Evolutionary conservation across 345 rosid genomes (phyloP), one percentile per base, ranked within the genome.

Genomic region (Syzygium oleosum): DNA sequence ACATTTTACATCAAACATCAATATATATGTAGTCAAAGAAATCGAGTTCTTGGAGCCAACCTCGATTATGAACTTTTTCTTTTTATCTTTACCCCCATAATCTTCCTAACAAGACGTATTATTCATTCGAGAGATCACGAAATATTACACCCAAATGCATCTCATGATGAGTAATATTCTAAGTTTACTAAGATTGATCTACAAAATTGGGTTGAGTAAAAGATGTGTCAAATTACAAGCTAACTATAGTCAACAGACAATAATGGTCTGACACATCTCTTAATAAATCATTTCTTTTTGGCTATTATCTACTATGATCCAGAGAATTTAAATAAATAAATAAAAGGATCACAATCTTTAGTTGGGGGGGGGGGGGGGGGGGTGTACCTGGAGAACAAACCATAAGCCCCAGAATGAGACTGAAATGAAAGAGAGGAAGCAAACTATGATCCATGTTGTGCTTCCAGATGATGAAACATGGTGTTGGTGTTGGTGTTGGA

Each of bases 321-420:
- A 6, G 23, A 54, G 58, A 54, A 21, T 54, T 21, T 21, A 54
- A 21, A 6, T 7, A 9, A 22, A 43, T 43, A 9, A 7, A 16
- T 55, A 55, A 55, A 53, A 7, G 25, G 59, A 21, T 15, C 27
- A 23, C 41, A 13, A 41, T 19, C 15, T 5, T 21, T 12, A 16
- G 13, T 58, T 10, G 0, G n/a, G 51, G 6, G 6, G 12, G 22
- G 58, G 15, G 12, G 46, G 46, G 46, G 43, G 1, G 27, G 29
- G 6, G 11, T 3, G 2, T 87, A 90, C 90, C 90, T 87, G 90
- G 73, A 85, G 88, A 38, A 88, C 89, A 85, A 85, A 88, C 84
- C 88, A 87, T 7, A 90, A 46, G 10, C 86, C 78, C 90, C 90
- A 90, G 53, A 53, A 85, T 23, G 61, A 51, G 54, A 78, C 25